Conservation (phyloP, 371 early-diverging fungal species). For the Funneliformis caledonium region DNA sequence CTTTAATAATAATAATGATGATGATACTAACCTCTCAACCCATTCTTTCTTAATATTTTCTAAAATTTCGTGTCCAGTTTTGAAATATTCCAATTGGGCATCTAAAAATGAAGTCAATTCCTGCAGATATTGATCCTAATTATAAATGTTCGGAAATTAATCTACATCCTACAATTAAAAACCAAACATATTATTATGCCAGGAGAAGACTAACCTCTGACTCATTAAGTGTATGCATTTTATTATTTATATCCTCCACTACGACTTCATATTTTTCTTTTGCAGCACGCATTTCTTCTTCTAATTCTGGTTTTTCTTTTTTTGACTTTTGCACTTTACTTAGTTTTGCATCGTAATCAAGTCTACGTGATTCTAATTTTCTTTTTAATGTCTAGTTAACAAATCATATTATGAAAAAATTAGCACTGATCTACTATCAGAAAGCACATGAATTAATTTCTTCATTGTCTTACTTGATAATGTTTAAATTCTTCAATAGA, state of each 20-base stretch:
- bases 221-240: slow-evolving; percentile 72
- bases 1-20: not conserved
- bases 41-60: slow-evolving; percentile 48
- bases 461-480: slow-evolving; percentile 42
- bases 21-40: slow-evolving; percentile 42
- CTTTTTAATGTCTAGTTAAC: slow-evolving; percentile 59
- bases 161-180: not conserved
- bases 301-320: slow-evolving; percentile 88
- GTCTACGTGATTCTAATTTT: slow-evolving; percentile 86
- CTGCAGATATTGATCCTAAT: slow-evolving; percentile 60
- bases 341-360: slow-evolving; percentile 92
- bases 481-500: slow-evolving; percentile 45
- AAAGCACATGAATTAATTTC: not conserved
- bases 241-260: slow-evolving; percentile 63
- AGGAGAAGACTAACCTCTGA: slow-evolving; percentile 59
- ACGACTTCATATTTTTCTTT: slow-evolving; percentile 93
- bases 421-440: not conserved
- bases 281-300: slow-evolving; percentile 88
- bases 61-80: slow-evolving; percentile 53
- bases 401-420: slow-evolving; percentile 13
- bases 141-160: not conserved
- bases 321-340: slow-evolving; percentile 84
- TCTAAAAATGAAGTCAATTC: slow-evolving; percentile 61
- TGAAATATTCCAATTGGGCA: slow-evolving; percentile 60
- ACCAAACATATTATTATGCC: slow-evolving; percentile 16